These are phyloP conservation scores for Diaporthe aspalathi DNA, from an alignment of 2,329 filamentous ascomycete species.

Conservation along the genomic window DNA sequence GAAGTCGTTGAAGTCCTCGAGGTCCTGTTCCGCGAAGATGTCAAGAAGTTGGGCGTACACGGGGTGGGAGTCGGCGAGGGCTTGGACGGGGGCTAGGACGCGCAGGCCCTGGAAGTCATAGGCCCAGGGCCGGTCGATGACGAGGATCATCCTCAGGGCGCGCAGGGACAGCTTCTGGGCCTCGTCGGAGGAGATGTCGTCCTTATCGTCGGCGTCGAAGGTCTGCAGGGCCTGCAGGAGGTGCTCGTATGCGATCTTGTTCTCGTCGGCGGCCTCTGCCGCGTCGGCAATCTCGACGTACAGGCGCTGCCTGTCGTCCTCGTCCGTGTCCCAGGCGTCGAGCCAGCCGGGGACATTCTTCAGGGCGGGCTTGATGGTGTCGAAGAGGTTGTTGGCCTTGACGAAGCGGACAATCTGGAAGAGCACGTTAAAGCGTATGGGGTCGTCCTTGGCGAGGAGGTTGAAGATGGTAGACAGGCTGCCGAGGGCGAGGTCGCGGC, in stretches of 20 bases:
- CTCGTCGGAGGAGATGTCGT: constrained; percentile 68
- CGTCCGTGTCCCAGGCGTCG: constrained; percentile 81
- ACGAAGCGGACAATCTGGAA: constrained; percentile 88
- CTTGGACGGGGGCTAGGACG: constrained; percentile 84
- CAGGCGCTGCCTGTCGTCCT: constrained; percentile 85
- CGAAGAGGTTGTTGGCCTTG: constrained; percentile 79
- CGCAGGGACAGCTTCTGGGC: constrained; percentile 70
- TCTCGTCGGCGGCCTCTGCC: constrained; percentile 81
- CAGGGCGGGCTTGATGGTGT: constrained; percentile 84
- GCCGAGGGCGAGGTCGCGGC: constrained; percentile 85
- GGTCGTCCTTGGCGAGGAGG: constrained; percentile 80
- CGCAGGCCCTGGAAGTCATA: constrained; percentile 86
- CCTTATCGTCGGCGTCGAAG: constrained; percentile 66
- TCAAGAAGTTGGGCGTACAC: constrained; percentile 92
- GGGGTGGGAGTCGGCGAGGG: constrained; percentile 84
- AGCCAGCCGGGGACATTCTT: constrained; percentile 87
- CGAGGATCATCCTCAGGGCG: constrained; percentile 65
- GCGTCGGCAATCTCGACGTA: constrained; percentile 86
- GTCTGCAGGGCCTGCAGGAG: constrained; percentile 71
- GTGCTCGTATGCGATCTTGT: constrained; percentile 75
- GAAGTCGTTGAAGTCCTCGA: constrained; percentile 97
- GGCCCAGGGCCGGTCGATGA: constrained; percentile 59
- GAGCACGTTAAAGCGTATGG: constrained; percentile 90
- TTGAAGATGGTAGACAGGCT: constrained; percentile 98
- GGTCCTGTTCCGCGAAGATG: constrained; percentile 92